Evolutionary conservation across 2,329 filamentous ascomycete genomes (phyloP).

Genomic region (Phoma sp.): DNA sequence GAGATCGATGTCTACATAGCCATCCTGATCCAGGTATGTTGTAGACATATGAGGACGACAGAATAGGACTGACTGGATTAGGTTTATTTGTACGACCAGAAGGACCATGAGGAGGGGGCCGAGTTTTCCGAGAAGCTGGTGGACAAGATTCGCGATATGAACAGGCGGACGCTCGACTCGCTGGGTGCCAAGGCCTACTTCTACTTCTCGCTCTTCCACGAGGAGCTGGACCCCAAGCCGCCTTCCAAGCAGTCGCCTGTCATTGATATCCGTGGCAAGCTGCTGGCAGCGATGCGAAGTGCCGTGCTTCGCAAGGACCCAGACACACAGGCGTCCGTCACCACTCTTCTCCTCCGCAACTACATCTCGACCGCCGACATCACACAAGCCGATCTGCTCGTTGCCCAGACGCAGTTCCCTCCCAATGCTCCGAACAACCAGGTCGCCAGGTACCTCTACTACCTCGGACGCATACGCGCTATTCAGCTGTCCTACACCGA

Average conservation of each 20-base stretch:
- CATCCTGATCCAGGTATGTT: slow-evolving; percentile 64
- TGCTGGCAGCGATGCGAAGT: slow-evolving; percentile 87
- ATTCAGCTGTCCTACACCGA: slow-evolving; percentile 98
- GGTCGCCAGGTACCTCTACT: slow-evolving; percentile 96
- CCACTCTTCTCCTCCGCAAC: slow-evolving; percentile 91
- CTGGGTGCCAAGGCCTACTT: slow-evolving; percentile 96
- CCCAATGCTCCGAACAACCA: slow-evolving; percentile 96
- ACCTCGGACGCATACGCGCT: slow-evolving; percentile 92
- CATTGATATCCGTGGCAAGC: slow-evolving; percentile 81
- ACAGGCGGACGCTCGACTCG: slow-evolving; percentile 91
- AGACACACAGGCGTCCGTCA: slow-evolving; percentile 96
- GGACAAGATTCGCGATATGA: slow-evolving; percentile 84
- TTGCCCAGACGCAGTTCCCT: slow-evolving; percentile 95
- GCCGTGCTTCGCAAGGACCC: slow-evolving; percentile 96
- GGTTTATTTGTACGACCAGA: slow-evolving; percentile 86
- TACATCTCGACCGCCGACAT: slow-evolving; percentile 97
- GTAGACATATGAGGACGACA: background rate
- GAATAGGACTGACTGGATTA: slow-evolving; percentile 54
- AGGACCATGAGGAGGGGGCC: slow-evolving; percentile 78
- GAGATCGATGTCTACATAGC: slow-evolving; percentile 90
- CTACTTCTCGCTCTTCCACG: slow-evolving; percentile 95
- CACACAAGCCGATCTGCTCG: slow-evolving; percentile 91
- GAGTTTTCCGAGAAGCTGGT: slow-evolving; percentile 84
- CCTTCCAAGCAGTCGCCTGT: slow-evolving; percentile 88
- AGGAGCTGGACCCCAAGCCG: slow-evolving; percentile 84